Conservation (phyloP, 139 green algal genomes). For the Zygnema circumcarinatum region DNA sequence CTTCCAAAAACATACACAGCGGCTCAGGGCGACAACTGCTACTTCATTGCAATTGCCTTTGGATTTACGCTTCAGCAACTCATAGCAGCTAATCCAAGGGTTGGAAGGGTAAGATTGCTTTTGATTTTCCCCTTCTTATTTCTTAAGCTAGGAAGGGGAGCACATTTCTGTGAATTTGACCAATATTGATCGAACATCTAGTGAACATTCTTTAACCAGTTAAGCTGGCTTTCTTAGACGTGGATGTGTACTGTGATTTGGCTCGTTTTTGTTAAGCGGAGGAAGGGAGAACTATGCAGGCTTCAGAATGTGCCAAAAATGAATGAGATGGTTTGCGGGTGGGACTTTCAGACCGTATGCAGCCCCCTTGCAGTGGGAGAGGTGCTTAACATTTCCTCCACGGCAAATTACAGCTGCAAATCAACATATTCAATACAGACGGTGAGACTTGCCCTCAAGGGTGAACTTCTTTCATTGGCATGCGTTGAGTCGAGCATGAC, state of each 20-base stretch:
- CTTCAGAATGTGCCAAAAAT: not conserved
- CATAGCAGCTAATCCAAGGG: not conserved
- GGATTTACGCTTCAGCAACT: not conserved
- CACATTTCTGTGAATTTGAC: no score
- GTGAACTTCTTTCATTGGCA: no score
- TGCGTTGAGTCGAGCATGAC: no score
- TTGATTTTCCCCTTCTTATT: no score
- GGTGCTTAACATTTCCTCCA: not conserved
- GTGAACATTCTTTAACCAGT: no score
- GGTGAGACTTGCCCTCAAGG: no score
- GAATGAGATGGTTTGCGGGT: not conserved
- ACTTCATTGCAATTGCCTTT: not conserved
- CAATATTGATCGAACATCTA: no score
- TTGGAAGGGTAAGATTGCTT: not conserved
- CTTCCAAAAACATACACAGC: not conserved
- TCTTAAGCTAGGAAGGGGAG: no score
- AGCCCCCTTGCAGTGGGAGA: not conserved
- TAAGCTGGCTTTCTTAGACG: no score
- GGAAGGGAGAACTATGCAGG: not conserved
- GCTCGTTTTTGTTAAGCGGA: not conserved
- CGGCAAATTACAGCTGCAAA: not conserved
- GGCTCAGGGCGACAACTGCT: not conserved
- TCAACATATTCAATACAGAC: not conserved
- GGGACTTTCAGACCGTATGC: not conserved
- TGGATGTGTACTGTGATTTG: no score